These are phyloP conservation scores for Brassica hybrid DNA, from an alignment of 441 rosid genomes.

Conservation along the genomic window DNA sequence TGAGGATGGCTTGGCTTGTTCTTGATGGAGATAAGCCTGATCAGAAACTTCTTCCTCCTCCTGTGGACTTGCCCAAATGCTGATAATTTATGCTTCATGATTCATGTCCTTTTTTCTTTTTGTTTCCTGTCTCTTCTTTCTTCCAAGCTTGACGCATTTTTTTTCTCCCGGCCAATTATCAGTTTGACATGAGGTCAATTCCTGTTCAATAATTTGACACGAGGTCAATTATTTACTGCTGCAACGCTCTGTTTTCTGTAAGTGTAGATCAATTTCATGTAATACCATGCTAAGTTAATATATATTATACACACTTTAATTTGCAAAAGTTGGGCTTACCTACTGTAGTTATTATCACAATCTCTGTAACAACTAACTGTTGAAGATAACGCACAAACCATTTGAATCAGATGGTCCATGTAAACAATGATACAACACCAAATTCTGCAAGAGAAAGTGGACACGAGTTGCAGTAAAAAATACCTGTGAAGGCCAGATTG, in stretches of 20 bases:
- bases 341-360: slow-evolving; percentile 10
- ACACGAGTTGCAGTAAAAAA: slow-evolving; percentile 8
- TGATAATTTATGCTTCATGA: slow-evolving; percentile 37
- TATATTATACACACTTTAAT: slow-evolving; percentile 12
- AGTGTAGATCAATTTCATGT: slow-evolving; percentile 34
- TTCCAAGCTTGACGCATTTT: slow-evolving; percentile 28
- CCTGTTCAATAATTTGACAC: no score
- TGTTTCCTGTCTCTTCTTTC: slow-evolving; percentile 22
- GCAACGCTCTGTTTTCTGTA: slow-evolving; percentile 29
- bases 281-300: slow-evolving; percentile 17
- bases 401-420: slow-evolving; percentile 1
- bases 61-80: slow-evolving; percentile 69
- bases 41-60: slow-evolving; percentile 71
- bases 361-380: slow-evolving; percentile 5
- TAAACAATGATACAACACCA: slow-evolving; percentile 1
- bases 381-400: slow-evolving; percentile 6
- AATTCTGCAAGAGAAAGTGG: slow-evolving; percentile 11
- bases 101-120: slow-evolving; percentile 7
- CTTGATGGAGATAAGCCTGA: slow-evolving; percentile 65
- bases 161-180: slow-evolving; percentile 6
- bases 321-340: slow-evolving; percentile 10
- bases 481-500: slow-evolving; percentile 3
- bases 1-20: slow-evolving; percentile 74
- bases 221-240: slow-evolving; percentile 38
- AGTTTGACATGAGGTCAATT: slow-evolving; percentile 32